Conservation (phyloP, 352 stramenopile species). For the Phytophthora pinifolia region DNA sequence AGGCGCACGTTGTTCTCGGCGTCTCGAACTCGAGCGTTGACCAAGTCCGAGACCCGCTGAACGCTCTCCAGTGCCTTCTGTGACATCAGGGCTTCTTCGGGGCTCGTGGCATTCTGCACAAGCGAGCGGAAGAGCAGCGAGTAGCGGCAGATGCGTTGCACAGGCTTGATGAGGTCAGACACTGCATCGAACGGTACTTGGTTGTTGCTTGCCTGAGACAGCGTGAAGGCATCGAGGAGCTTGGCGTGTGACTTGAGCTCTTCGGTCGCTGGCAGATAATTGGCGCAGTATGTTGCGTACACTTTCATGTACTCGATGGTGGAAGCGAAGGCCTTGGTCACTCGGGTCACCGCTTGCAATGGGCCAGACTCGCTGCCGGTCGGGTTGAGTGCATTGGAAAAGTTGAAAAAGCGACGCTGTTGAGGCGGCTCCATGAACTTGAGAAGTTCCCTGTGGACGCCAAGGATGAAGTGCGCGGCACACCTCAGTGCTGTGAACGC, state of each 20-base stretch:
- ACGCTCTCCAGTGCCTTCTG: conserved; percentile 43
- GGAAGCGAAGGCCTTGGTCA: conserved; percentile 34
- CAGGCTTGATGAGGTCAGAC: conserved; percentile 70
- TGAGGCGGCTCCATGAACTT: conserved; percentile 16
- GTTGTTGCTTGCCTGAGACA: conserved; percentile 9
- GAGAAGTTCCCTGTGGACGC: conserved; percentile 26
- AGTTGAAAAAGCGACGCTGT: conserved; percentile 22
- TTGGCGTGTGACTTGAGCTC: conserved; percentile 47
- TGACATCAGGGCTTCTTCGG: conserved; percentile 34
- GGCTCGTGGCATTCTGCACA: conserved; percentile 32
- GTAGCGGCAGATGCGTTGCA: conserved; percentile 74
- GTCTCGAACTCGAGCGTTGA: conserved; percentile 68
- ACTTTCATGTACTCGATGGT: conserved; percentile 71
- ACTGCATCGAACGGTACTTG: conserved; percentile 36
- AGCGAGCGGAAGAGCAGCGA: conserved; percentile 57
- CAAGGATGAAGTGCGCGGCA: conserved; percentile 26
- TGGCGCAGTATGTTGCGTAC: conserved; percentile 70
- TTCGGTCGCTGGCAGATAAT: conserved; percentile 44
- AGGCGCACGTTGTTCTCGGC: conserved; percentile 62
- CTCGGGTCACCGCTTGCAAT: conserved; percentile 27
- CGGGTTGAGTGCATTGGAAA: conserved; percentile 3
- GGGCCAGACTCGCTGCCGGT: conserved; percentile 7
- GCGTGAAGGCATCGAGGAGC: conserved; percentile 31
- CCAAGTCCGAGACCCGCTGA: conserved; percentile 50
- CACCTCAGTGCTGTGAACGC: conserved; percentile 18